These are phyloP conservation scores for Vaccinium macrocarpon DNA, from an alignment of 148 eudicot genomes.

Conservation along the genomic window DNA sequence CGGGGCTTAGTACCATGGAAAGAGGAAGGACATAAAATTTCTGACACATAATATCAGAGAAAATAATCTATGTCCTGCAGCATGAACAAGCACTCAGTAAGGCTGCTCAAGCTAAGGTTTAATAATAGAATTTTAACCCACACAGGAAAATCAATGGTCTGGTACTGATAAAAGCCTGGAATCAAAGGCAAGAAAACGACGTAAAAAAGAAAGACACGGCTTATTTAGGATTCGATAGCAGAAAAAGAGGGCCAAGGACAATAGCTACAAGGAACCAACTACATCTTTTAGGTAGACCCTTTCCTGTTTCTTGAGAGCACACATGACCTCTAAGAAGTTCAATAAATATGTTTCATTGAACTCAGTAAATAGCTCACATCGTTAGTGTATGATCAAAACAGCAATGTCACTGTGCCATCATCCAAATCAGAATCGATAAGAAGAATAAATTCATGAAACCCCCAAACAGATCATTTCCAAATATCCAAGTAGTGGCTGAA, in stretches of 20 bases:
- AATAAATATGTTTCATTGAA: neutral
- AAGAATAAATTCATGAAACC: neutral
- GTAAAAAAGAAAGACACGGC: neutral
- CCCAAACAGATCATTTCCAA: conserved; percentile 5
- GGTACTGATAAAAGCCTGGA: neutral
- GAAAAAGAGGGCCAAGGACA: neutral
- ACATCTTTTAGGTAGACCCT: neutral
- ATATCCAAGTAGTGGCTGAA: neutral
- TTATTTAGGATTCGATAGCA: neutral
- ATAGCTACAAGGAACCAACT: neutral
- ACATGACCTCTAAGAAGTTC: neutral
- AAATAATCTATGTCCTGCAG: neutral
- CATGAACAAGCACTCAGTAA: neutral
- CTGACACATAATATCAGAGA: neutral
- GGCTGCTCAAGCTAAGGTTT: neutral
- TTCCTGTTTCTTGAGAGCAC: neutral
- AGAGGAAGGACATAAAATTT: neutral
- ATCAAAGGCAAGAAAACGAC: neutral
- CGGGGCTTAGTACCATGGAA: neutral
- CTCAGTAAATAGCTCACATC: neutral
- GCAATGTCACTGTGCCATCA: neutral
- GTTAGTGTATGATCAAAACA: neutral
- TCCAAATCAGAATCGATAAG: neutral
- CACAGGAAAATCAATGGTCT: neutral
- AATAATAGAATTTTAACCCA: neutral